phyloP scores from a whole-genome alignment of 441 rosid species.

The Pelargonium myrrhifolium region DNA sequence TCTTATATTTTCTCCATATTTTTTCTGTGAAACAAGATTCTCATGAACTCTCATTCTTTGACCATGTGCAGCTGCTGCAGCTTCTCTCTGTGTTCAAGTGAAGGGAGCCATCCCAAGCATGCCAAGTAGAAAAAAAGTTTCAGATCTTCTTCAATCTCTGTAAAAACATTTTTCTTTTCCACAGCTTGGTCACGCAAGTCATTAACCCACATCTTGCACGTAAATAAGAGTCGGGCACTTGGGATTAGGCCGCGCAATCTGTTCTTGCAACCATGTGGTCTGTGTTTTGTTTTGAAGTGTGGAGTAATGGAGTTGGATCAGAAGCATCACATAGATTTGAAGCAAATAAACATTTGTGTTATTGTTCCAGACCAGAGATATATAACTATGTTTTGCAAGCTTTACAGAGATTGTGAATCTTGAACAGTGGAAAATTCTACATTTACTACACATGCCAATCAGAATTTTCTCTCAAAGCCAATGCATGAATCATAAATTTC shows the following conservation, averaged over 20 bases:
- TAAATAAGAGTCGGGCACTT: conserved; percentile 9
- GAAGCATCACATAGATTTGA: too few species aligned
- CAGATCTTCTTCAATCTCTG: conserved; percentile 41
- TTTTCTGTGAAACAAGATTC: background rate
- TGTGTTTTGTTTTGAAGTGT: background rate
- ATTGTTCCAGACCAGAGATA: too few species aligned
- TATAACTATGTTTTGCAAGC: too few species aligned
- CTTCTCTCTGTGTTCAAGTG: conserved; percentile 86
- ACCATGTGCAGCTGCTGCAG: conserved; percentile 68
- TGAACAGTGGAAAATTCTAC: too few species aligned
- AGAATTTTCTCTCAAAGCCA: too few species aligned
- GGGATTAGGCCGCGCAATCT: too few species aligned
- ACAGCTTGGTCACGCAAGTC: background rate
- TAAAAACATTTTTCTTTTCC: conserved; percentile 10
- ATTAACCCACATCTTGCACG: background rate
- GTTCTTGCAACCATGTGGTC: background rate
- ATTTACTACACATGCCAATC: too few species aligned
- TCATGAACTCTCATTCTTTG: conserved; percentile 6
- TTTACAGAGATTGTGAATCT: too few species aligned
- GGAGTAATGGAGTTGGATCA: background rate
- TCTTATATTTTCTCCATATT: background rate
- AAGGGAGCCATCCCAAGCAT: conserved; percentile 93
- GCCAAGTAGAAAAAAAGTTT: conserved; percentile 65
- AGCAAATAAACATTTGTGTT: too few species aligned
- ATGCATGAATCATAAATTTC: too few species aligned